Base-by-base conservation (phyloP, 768 basidiomycete species). In the Hypholoma sublateritium region DNA sequence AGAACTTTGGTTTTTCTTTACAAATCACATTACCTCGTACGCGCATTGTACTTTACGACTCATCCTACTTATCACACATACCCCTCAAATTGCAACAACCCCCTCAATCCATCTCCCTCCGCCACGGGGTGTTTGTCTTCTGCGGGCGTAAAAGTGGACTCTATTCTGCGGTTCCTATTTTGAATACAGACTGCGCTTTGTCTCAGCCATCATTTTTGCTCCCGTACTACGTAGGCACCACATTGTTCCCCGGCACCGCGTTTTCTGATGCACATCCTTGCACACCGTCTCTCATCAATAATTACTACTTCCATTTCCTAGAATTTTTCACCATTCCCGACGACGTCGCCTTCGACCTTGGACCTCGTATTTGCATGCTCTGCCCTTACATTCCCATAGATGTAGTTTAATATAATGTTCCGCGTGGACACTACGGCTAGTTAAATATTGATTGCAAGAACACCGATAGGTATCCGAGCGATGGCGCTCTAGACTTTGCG, bases 41-140 rank as follows among this genome's bases (percentile, higher is more conserved):
- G 54, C 64, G 53, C 65, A 61, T 65, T 61, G 61, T 69, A 71
- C 61, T 62, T 63, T 70, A 68, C 63, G 58, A 57, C 56, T 52
- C 57, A 58, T 51, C 59, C 64, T 64, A 62, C 62, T 61, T 63
- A 60, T 58, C 37, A 54, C 57, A 57, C 62, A 65, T 65, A 65
- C 65, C 62, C 62, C 41, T 25, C 57, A 51, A 50, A 58, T 56
- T 48, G 57, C 62, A 60, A 44, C 43, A 44, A n/a, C n/a, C 24
- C 45, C 34, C 52, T 21, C 39, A 49, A 19, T 41, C 58, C 57
- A 60, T 50, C 39, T 17, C 24, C 19, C 24, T 8, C 13, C 44
- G 35, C 39, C 35, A 17, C 53, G 36, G 44, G 46, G 25, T 25
- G 21, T 22, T 13, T 47, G 46, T 47, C 46, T 24, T 47, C 16